Base-by-base conservation (phyloP, 768 basidiomycete species). In the Amanita phalloides region DNA sequence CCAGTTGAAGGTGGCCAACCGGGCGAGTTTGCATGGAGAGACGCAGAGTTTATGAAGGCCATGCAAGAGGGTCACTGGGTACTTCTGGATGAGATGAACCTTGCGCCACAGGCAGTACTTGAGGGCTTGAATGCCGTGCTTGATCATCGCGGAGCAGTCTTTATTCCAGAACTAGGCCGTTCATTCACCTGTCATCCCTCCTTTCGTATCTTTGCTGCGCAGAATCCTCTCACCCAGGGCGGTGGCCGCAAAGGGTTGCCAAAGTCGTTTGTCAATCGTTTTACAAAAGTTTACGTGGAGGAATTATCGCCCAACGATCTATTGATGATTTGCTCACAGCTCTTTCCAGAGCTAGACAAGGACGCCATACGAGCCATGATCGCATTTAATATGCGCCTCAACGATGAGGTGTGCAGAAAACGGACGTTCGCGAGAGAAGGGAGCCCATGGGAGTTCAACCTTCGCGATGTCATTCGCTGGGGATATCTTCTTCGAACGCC, bases 51-150 rank as follows among this genome's bases (percentile, higher is more conserved):
- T 64, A 72, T 99, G 38, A 81, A 78, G 53, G 94, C 96, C 1
- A 68, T 99, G 68, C 92, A 96, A 62, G 77, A 87, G n/a, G 96
- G 96, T 0, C 83, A 90, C 54, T 99, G 96, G 96, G 95, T 98
- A 4, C 79, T 99, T 5, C 77, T 99, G 8, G 96, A 99, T 62
- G 96, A 99, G 65, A 98, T 99, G 96, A 99, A 99, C 62, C 76
- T 99, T 36, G 95, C 95, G 0, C 90, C 95, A 28, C 95, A 99
- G 61, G 85, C 96, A 0, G 86, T 99, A 4, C 79, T 99, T 1
- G 96, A 99, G 68, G 96, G 96, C 26, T 78, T 99, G 37, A 99
- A 99, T 61, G 92, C 96, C 1, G 81, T 95, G 8, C 70, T 99
- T 28, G 96, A 99, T 66, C 95, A 98, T 66, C 83, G 96, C 48